Evolutionary conservation across 2,329 filamentous ascomycete species (phyloP).

Genomic region (Aspergillus japonicus): DNA sequence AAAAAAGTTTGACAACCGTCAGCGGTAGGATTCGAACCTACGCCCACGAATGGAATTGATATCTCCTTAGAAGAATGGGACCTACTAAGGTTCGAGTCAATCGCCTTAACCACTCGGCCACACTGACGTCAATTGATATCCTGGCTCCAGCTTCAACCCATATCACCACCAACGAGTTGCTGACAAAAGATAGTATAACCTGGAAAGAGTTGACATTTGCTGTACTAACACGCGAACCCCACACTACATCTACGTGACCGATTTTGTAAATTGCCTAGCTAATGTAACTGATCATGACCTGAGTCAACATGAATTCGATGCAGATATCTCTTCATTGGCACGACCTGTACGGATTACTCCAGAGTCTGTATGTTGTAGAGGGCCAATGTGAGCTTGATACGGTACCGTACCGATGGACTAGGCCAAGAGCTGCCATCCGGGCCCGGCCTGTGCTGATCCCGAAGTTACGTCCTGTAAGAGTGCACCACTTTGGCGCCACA

Average conservation of each 20-base stretch:
- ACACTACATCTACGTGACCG: too few species aligned
- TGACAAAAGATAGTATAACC: too few species aligned
- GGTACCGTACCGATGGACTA: background rate
- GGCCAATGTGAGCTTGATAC: background rate
- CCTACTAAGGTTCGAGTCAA: background rate
- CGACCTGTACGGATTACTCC: background rate
- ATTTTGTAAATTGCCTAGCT: too few species aligned
- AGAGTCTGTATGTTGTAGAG: background rate
- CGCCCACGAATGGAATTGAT: background rate
- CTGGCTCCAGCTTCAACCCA: too few species aligned
- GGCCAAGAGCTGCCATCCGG: background rate
- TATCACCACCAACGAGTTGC: rapidly evolving
- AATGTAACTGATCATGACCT: too few species aligned
- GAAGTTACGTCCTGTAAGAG: constrained; percentile 1
- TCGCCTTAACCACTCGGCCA: background rate
- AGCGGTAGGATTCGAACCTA: background rate
- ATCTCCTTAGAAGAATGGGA: background rate
- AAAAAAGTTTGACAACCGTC: background rate
- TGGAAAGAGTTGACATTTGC: too few species aligned
- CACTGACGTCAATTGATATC: background rate
- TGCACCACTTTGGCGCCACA: background rate
- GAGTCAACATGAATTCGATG: background rate
- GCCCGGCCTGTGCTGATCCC: background rate
- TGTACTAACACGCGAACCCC: too few species aligned
- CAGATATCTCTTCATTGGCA: background rate